Conservation (phyloP, 306 rosid species). For the Gastrolobium bilobum region DNA sequence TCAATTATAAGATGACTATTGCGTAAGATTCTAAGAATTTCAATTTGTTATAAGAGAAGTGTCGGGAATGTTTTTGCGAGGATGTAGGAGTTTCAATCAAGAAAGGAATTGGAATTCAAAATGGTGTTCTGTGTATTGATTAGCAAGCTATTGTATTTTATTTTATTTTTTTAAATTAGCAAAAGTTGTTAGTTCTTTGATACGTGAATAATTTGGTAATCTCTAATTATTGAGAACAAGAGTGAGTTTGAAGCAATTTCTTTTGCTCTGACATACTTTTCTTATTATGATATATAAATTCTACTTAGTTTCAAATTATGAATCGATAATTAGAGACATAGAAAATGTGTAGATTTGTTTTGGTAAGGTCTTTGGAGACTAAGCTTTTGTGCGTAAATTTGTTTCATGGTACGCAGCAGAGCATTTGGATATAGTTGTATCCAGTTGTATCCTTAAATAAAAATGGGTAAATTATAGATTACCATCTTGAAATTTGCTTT, state of each 20-base stretch:
- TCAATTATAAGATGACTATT: neutral
- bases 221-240: neutral
- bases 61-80: slow-evolving; percentile 2
- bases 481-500: too few species aligned
- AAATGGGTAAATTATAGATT: too few species aligned
- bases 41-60: neutral
- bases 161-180: neutral
- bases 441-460: neutral
- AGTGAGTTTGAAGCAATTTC: slow-evolving; percentile 4
- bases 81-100: slow-evolving; percentile 11
- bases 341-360: neutral
- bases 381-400: neutral
- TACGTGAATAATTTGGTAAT: slow-evolving; percentile 25
- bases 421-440: neutral
- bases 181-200: neutral
- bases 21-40: neutral
- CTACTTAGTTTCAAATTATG: neutral
- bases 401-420: neutral
- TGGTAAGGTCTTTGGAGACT: neutral
- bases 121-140: neutral
- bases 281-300: neutral
- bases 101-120: neutral
- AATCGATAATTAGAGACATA: neutral
- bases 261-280: neutral
- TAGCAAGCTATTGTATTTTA: neutral